phyloP scores from a whole-genome alignment of 352 stramenopile species.

The Pythium brachiatum region DNA sequence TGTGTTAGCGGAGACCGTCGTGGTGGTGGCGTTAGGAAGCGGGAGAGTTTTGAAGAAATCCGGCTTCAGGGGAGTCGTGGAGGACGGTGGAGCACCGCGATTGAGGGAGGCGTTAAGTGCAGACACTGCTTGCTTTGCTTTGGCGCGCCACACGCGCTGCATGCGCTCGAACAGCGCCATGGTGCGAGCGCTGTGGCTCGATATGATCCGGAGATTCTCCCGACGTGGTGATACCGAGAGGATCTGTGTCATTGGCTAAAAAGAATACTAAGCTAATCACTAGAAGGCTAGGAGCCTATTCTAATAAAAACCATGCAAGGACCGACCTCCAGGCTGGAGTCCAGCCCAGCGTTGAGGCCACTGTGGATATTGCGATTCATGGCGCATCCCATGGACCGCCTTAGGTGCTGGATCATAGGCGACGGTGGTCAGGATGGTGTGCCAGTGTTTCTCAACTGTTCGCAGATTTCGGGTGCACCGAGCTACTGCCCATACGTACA shows the following conservation, averaged over 20 bases:
- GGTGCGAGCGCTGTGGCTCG: background rate
- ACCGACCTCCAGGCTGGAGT: too few species aligned
- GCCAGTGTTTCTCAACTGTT: too few species aligned
- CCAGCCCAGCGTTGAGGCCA: too few species aligned
- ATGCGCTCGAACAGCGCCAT: conserved; percentile 21
- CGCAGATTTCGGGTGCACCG: too few species aligned
- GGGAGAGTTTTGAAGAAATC: background rate
- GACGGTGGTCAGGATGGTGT: too few species aligned
- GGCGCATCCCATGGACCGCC: too few species aligned
- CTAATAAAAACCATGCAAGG: too few species aligned
- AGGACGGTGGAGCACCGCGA: background rate
- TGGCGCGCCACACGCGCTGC: conserved; percentile 19
- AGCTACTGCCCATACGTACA: too few species aligned
- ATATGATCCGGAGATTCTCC: background rate
- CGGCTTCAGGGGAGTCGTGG: conserved; percentile 2
- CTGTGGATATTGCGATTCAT: too few species aligned
- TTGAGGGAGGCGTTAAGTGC: conserved; percentile 1
- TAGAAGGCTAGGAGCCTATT: background rate
- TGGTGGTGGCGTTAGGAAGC: background rate
- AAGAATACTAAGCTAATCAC: background rate
- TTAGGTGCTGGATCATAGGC: too few species aligned
- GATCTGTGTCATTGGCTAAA: background rate
- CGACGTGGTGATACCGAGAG: too few species aligned
- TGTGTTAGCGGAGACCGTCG: background rate
- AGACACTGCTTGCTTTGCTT: conserved; percentile 9